Evolutionary conservation across 352 stramenopile genomes (phyloP), one percentile per base, ranked within the genome.

Genomic region (Halophytophthora polymorphica): DNA sequence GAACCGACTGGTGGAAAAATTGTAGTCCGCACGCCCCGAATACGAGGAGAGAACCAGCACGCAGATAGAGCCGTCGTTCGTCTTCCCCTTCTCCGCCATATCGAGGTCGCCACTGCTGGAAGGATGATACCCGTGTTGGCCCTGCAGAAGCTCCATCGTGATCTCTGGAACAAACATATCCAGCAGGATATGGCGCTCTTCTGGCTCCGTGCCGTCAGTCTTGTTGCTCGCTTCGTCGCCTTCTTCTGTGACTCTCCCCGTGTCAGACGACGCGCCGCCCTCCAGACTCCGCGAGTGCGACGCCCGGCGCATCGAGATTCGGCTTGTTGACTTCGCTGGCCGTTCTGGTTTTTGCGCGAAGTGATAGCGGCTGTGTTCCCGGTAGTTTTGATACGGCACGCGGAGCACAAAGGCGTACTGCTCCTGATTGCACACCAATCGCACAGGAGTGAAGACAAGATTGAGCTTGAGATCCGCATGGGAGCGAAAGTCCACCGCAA

Each of bases 381-480:
- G 58, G 18, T 88, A 75, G 46, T 94, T 93, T 40, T 90, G 79
- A 35, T 88, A 71, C 14, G 84, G 82, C 2, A 90, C 67, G 15
- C 77, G 71, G 18, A 93, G 50, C 17, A 94, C 55, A 49, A 94
- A 90, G 0, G 73, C 77, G 42, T 93, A 90, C 39, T 94, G 84
- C 31, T 90, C 82, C 53, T 89, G 74, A 42, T 89, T 93, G 53
- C 82, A 94, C 10, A 94, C 82, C 0, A 93, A 61, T 1, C 77
- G 78, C 48, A 94, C 59, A 6, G 84, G 82, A 23, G 65, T 74
- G 33, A 77, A 75, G 21, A 47, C 64, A 22, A 93, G 50, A 17
- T 59, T 71, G 19, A 93, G 42, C 33, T 84, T 86, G 12, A 83
- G 66, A 17, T 79, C 73, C 17, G 61, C 56, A 50, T 72, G 63